A percentile compares a stretch with the other conserved stretches of the same genome.
Conservation (phyloP, 2,329 filamentous ascomycete genomes). For the Cladosporium sp. region DNA sequence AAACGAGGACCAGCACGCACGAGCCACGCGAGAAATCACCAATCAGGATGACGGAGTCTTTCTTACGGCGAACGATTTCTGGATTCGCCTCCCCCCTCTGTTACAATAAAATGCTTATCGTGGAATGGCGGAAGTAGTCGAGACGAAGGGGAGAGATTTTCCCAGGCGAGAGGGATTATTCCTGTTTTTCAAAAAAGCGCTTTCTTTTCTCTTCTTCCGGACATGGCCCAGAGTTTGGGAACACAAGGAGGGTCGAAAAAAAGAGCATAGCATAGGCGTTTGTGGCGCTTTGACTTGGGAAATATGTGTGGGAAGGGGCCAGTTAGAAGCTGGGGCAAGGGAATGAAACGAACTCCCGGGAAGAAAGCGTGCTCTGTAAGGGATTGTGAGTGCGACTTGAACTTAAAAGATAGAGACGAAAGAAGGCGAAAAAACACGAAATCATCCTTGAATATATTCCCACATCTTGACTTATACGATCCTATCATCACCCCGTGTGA, state of each 20-base stretch:
- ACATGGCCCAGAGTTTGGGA: too few species aligned
- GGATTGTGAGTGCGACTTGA: too few species aligned
- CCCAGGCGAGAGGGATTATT: background rate
- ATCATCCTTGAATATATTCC: too few species aligned
- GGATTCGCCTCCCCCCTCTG: background rate
- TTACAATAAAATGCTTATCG: background rate
- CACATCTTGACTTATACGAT: too few species aligned
- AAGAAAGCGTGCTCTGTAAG: too few species aligned
- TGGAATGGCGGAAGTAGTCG: background rate
- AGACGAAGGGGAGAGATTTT: background rate
- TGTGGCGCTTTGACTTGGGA: slow-evolving; percentile 16
- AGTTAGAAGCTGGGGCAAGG: too few species aligned
- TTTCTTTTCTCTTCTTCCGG: slow-evolving; percentile 9
- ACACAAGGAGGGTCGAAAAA: slow-evolving; percentile 13
- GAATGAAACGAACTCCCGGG: too few species aligned
- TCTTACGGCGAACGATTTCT: background rate
- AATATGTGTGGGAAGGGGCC: too few species aligned
- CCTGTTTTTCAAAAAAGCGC: slow-evolving; percentile 5
- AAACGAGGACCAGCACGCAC: slow-evolving; percentile 10
- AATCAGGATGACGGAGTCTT: background rate
- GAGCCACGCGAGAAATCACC: background rate
- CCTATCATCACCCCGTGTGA: too few species aligned
- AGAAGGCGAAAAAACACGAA: too few species aligned
- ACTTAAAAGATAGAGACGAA: too few species aligned
- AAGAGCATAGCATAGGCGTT: slow-evolving; percentile 26